Evolutionary conservation across 306 rosid genomes (phyloP).

Genomic region (Trifolium subterraneum): DNA sequence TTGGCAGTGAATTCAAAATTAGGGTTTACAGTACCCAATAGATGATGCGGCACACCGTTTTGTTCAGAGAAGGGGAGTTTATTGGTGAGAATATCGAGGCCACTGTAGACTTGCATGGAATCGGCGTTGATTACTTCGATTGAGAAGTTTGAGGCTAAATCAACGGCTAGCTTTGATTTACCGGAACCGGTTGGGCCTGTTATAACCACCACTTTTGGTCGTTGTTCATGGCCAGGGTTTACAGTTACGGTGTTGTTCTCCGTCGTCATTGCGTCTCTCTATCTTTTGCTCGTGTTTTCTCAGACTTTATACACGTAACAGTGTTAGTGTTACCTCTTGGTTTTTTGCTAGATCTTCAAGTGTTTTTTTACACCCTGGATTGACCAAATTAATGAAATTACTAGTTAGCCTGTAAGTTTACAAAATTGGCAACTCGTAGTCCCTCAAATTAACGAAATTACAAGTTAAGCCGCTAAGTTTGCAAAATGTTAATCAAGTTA

Average conservation of each 20-base stretch:
- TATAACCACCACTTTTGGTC: conserved; percentile 59
- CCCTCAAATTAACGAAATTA: too few species aligned
- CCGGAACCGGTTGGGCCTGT: conserved; percentile 94
- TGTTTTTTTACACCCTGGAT: too few species aligned
- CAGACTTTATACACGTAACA: background rate
- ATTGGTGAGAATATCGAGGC: conserved; percentile 90
- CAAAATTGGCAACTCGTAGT: too few species aligned
- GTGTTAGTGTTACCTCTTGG: too few species aligned
- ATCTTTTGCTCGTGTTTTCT: background rate
- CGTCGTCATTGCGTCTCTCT: conserved; percentile 34
- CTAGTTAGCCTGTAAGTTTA: too few species aligned
- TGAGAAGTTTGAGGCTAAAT: conserved; percentile 73
- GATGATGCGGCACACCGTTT: conserved; percentile 86
- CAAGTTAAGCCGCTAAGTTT: too few species aligned
- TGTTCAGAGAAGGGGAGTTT: conserved; percentile 68
- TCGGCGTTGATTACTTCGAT: conserved; percentile 88
- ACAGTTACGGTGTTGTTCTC: conserved; percentile 18
- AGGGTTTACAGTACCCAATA: conserved; percentile 73
- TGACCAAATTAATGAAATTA: too few species aligned
- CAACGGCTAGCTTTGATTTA: conserved; percentile 82
- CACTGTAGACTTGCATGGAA: conserved; percentile 90
- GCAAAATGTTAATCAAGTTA: too few species aligned
- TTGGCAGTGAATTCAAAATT: conserved; percentile 82
- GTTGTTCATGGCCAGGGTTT: conserved; percentile 48
- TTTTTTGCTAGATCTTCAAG: too few species aligned